Conservation (phyloP, 768 basidiomycete species). For the Russula griseocarnosa region DNA sequence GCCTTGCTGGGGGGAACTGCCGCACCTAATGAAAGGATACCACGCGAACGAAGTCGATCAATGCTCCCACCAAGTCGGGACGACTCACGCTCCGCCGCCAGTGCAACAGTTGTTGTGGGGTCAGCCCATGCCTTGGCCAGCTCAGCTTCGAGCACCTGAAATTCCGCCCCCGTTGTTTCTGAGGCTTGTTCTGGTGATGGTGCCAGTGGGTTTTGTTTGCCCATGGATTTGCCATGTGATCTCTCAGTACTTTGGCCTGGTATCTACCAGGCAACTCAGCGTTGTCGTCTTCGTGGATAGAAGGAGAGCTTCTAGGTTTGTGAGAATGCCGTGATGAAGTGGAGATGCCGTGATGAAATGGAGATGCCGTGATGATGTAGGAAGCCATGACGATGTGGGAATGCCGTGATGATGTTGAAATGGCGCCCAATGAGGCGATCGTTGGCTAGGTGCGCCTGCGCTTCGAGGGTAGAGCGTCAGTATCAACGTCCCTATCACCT, state of each 20-base stretch:
- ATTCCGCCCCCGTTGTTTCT: neutral
- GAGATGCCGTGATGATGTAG: neutral
- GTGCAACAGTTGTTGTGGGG: neutral
- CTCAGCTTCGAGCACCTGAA: constrained; percentile 11
- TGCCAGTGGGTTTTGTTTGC: neutral
- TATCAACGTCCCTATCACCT: neutral
- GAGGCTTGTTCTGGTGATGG: too few relatives aligned
- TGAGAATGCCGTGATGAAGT: neutral
- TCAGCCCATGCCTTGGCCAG: constrained; percentile 15
- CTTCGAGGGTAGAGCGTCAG: neutral
- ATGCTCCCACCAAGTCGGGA: constrained; percentile 7
- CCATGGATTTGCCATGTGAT: too few relatives aligned
- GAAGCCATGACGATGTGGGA: too few relatives aligned
- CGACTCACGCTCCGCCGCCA: constrained; percentile 15
- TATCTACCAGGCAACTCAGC: neutral
- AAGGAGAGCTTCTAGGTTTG: neutral
- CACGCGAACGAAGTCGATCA: constrained; percentile 19
- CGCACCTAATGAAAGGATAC: constrained; percentile 11
- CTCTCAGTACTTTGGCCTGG: neutral
- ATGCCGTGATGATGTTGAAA: neutral
- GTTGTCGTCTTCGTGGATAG: neutral
- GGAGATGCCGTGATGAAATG: too few relatives aligned
- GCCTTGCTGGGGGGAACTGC: constrained; percentile 15
- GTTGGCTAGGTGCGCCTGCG: constrained; percentile 10
- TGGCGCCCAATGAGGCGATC: neutral